Conservation (phyloP, 1,284 basidiomycete genomes). For the Phlebopus sp. region DNA sequence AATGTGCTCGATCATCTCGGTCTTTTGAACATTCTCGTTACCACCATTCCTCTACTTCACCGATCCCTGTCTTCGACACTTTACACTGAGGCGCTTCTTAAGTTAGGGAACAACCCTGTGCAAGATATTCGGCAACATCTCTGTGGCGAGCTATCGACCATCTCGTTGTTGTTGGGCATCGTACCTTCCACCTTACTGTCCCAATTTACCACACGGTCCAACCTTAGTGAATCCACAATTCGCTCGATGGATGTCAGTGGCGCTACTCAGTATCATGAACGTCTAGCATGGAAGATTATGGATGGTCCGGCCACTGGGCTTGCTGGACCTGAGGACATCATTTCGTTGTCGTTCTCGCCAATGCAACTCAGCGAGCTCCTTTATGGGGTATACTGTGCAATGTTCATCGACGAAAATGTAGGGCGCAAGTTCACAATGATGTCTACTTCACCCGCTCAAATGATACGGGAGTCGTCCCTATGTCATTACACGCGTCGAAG, state of each 20-base stretch:
- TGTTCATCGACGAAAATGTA: constrained; percentile 38
- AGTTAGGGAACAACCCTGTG: constrained; percentile 22
- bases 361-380: constrained; percentile 40
- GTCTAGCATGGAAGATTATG: constrained; percentile 41
- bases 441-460: constrained; percentile 3
- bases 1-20: constrained; percentile 51
- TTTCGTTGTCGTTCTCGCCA: constrained; percentile 25
- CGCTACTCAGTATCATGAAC: constrained; percentile 39
- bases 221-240: constrained; percentile 40
- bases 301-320: constrained; percentile 16
- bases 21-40: constrained; percentile 47
- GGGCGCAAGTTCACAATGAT: constrained; percentile 9
- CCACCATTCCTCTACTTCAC: constrained; percentile 37
- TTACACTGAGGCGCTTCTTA: constrained; percentile 44
- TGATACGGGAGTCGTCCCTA: constrained; percentile 3
- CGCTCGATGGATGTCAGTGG: constrained; percentile 1
- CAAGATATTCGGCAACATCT: constrained; percentile 35
- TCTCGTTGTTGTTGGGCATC: constrained; percentile 42
- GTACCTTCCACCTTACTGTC: constrained; percentile 41
- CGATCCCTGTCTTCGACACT: constrained; percentile 31
- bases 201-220: constrained; percentile 41
- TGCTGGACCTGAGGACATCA: not conserved
- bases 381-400: constrained; percentile 43
- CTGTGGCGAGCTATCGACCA: constrained; percentile 37
- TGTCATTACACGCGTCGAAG: constrained; percentile 44